These are phyloP conservation scores for Teratosphaeria nubilosa DNA, from an alignment of 2,329 filamentous ascomycete genomes.

Conservation along the genomic window DNA sequence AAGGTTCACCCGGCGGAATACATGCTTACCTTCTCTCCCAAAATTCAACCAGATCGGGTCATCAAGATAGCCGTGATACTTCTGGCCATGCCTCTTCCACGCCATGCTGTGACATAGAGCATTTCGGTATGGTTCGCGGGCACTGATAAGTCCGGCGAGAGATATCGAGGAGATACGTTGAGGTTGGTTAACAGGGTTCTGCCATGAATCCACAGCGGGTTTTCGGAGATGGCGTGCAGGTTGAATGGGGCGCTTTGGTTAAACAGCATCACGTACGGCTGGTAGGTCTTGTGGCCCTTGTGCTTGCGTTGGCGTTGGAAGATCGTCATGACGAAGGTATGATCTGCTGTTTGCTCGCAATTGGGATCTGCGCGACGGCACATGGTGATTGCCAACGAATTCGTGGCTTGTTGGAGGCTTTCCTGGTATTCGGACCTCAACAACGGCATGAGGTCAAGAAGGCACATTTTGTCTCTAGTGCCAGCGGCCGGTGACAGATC, in stretches of 20 bases:
- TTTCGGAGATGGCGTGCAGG: constrained; percentile 39
- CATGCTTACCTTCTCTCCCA: constrained; percentile 42
- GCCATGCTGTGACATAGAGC: constrained; percentile 50
- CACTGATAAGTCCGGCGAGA: not conserved
- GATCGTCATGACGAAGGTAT: constrained; percentile 47
- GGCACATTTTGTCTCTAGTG: constrained; percentile 35
- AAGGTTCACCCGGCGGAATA: not conserved
- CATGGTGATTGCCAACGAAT: constrained; percentile 47
- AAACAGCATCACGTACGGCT: constrained; percentile 47
- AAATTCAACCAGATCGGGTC: constrained; percentile 47
- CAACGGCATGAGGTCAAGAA: constrained; percentile 37
- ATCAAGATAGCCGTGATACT: constrained; percentile 48
- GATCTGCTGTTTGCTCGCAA: constrained; percentile 34
- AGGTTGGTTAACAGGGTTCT: constrained; percentile 26
- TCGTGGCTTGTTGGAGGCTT: constrained; percentile 50
- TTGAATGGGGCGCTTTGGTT: constrained; percentile 39
- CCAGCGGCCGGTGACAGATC: constrained; percentile 35
- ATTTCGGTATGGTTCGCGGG: constrained; percentile 38
- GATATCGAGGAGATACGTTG: not conserved
- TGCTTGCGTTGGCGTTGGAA: constrained; percentile 46
- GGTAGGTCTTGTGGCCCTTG: constrained; percentile 42
- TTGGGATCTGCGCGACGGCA: constrained; percentile 38
- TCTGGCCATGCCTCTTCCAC: constrained; percentile 40
- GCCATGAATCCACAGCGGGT: constrained; percentile 48
- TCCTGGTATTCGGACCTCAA: constrained; percentile 10